Percentiles rank a stretch among this genome's conserved stretches.
Conservation (phyloP, 768 basidiomycete genomes). For the Lanmaoa pseudosensibilis region DNA sequence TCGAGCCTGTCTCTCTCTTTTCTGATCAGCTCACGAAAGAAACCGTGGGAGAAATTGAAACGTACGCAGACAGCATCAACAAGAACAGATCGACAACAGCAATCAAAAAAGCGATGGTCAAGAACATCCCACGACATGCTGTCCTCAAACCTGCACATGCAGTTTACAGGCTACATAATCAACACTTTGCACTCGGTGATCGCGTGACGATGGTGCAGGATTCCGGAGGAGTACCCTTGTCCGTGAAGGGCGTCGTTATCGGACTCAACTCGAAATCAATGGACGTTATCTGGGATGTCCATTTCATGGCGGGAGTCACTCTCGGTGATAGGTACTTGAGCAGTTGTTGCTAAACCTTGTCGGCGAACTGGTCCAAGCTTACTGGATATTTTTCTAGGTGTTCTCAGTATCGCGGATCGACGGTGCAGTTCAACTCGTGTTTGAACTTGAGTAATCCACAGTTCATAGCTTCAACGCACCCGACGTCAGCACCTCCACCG, state of each 20-base stretch:
- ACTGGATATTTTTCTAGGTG: slow-evolving; percentile 50
- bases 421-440: slow-evolving; percentile 83
- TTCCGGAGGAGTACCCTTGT: slow-evolving; percentile 87
- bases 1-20: slow-evolving; percentile 90
- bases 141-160: slow-evolving; percentile 93
- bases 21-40: slow-evolving; percentile 92
- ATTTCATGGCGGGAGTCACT: slow-evolving; percentile 91
- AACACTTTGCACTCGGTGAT: slow-evolving; percentile 85
- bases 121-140: slow-evolving; percentile 89
- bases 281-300: slow-evolving; percentile 95
- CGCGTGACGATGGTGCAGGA: slow-evolving; percentile 96
- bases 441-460: slow-evolving; percentile 87
- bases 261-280: slow-evolving; percentile 84
- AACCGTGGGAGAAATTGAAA: slow-evolving; percentile 77
- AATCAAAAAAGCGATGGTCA: slow-evolving; percentile 92
- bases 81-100: slow-evolving; percentile 55
- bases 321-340: slow-evolving; percentile 69
- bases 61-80: slow-evolving; percentile 67
- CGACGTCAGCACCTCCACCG: slow-evolving; percentile 50
- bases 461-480: slow-evolving; percentile 74
- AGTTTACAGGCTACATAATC: slow-evolving; percentile 84
- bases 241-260: slow-evolving; percentile 91
- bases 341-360: not conserved
- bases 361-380: not conserved
- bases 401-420: slow-evolving; percentile 88